These are phyloP conservation scores for Gastrolobium bilobum DNA, from an alignment of 306 rosid species.

Conservation along the genomic window DNA sequence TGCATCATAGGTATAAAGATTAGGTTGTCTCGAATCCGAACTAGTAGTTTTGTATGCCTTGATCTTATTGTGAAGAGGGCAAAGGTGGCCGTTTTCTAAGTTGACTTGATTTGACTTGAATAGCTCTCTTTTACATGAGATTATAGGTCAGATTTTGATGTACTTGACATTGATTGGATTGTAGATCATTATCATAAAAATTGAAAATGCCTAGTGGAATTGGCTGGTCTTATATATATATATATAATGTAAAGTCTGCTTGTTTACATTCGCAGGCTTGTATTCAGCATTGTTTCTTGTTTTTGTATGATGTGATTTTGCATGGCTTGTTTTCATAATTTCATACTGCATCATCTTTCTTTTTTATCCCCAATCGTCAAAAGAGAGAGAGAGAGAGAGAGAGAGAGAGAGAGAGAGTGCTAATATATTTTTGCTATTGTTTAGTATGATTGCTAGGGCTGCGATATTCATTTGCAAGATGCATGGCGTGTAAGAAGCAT, in stretches of 20 bases:
- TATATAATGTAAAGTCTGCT: not conserved
- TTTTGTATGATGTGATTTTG: not conserved
- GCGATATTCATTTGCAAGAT: constrained; percentile 36
- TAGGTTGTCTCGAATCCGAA: constrained; percentile 11
- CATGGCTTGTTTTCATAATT: not conserved
- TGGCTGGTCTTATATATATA: not conserved
- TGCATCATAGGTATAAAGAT: not conserved
- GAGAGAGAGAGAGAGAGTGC: constrained; percentile 6
- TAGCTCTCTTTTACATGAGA: constrained; percentile 1
- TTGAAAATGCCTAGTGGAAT: constrained; percentile 8
- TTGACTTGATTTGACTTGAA: not conserved
- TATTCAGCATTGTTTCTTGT: constrained; percentile 11
- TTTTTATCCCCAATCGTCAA: not conserved
- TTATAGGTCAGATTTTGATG: constrained; percentile 21
- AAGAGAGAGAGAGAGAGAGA: not conserved
- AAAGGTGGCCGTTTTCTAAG: not conserved
- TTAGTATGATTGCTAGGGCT: constrained; percentile 5
- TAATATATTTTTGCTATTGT: constrained; percentile 6
- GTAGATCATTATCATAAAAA: not conserved
- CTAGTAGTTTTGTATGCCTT: not conserved
- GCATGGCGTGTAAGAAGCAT: constrained; percentile 19
- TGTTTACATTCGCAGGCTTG: not conserved
- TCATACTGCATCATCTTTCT: constrained; percentile 7
- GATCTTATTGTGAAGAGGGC: not conserved
- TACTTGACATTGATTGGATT: not conserved